These are phyloP conservation scores for Ophiostoma perfectum DNA, from an alignment of 2,329 filamentous ascomycete genomes.

Conservation along the genomic window DNA sequence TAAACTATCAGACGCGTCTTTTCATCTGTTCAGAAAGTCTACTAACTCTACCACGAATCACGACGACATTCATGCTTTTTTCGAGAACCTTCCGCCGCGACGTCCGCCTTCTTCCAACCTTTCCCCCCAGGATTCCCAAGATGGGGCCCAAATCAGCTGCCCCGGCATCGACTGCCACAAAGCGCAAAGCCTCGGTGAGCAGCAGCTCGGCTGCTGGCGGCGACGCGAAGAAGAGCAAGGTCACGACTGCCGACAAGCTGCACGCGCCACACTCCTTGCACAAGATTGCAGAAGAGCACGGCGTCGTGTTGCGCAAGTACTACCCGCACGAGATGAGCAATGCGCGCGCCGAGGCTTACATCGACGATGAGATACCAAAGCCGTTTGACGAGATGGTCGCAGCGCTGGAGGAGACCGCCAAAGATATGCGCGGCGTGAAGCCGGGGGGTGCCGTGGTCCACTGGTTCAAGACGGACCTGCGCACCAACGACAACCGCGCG, in stretches of 20 bases:
- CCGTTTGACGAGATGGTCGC: constrained; percentile 64
- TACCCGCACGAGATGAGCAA: constrained; percentile 87
- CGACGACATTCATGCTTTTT: background rate
- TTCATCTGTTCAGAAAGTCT: background rate
- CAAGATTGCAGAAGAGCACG: constrained; percentile 47
- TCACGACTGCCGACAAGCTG: constrained; percentile 27
- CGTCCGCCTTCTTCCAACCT: background rate
- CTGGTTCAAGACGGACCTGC: constrained; percentile 85
- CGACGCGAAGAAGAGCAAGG: constrained; percentile 11
- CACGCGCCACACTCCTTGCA: constrained; percentile 44
- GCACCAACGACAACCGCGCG: constrained; percentile 66
- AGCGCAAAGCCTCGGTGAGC: constrained; percentile 5
- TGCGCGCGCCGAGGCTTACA: constrained; percentile 68
- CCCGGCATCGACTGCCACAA: background rate
- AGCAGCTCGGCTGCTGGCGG: background rate
- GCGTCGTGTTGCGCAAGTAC: constrained; percentile 65
- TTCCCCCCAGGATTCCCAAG: background rate
- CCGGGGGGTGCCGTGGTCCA: constrained; percentile 61
- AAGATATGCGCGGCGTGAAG: constrained; percentile 46
- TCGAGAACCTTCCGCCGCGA: background rate
- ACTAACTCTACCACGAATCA: background rate
- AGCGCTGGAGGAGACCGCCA: constrained; percentile 57
- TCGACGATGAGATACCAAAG: constrained; percentile 59
- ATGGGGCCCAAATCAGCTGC: constrained; percentile 3
- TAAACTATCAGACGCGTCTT: no score